A percentile compares a stretch with the other conserved stretches of the same genome.
These are phyloP conservation scores for Cyclotella baltica DNA, from an alignment of 108 stramenopile genomes.

Conservation along the genomic window DNA sequence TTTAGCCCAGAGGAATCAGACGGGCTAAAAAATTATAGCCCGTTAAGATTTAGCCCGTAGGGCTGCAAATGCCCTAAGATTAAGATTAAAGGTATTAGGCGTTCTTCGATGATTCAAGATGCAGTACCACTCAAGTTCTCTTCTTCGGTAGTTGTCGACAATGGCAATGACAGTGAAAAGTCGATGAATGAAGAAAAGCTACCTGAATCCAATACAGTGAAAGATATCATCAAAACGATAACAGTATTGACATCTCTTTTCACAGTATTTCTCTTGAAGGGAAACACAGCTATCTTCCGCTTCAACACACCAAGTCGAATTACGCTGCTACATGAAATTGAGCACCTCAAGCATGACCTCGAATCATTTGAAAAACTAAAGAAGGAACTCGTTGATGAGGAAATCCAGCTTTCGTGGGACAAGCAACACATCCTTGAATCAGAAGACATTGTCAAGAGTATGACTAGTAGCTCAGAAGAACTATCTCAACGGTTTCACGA, in stretches of 20 bases:
- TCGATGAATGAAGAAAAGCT: neutral
- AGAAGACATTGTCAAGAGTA: neutral
- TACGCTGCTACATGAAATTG: slow-evolving; percentile 12
- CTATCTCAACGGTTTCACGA: slow-evolving; percentile 16
- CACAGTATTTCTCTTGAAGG: slow-evolving; percentile 15
- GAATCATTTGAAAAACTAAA: slow-evolving; percentile 21
- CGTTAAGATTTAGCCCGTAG: too few species aligned
- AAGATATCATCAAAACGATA: slow-evolving; percentile 9
- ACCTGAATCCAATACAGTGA: neutral
- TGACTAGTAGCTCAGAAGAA: neutral
- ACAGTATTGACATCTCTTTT: slow-evolving; percentile 1
- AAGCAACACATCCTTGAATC: slow-evolving; percentile 19
- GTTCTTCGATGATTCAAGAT: slow-evolving; percentile 14
- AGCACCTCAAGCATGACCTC: slow-evolving; percentile 20
- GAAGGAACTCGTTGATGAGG: slow-evolving; percentile 12
- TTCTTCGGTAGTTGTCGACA: neutral
- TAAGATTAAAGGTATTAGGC: neutral
- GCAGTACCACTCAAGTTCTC: slow-evolving; percentile 14
- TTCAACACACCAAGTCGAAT: slow-evolving; percentile 16
- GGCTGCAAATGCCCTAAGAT: too few species aligned
- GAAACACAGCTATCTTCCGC: slow-evolving; percentile 2
- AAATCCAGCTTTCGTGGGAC: slow-evolving; percentile 23
- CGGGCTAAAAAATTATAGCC: too few species aligned
- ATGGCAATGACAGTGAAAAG: neutral
- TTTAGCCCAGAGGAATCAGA: too few species aligned